Evolutionary conservation across 2,329 filamentous ascomycete genomes (phyloP).

Genomic region (Nothophaeocryptopus gaeumannii): DNA sequence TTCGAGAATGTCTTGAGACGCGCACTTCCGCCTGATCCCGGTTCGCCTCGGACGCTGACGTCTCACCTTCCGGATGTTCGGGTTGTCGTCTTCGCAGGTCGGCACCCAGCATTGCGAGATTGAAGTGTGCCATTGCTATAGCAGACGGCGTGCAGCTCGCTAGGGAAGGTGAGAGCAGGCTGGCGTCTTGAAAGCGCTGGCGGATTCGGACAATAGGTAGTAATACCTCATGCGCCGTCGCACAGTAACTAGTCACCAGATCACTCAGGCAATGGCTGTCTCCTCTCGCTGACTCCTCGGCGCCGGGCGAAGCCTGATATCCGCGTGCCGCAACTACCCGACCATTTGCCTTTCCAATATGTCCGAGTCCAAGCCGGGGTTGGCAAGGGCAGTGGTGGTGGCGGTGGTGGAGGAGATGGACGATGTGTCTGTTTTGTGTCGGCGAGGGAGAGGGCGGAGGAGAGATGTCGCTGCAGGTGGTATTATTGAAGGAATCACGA

Average conservation of each 20-base stretch:
- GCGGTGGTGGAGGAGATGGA: background rate
- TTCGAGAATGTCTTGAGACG: constrained; percentile 14
- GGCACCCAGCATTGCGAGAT: background rate
- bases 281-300: no score
- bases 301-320: no score
- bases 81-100: constrained; percentile 1
- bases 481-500: background rate
- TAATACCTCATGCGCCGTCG: no score
- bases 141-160: background rate
- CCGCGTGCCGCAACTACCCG: no score
- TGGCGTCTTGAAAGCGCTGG: no score
- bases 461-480: no score
- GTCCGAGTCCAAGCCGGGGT: no score
- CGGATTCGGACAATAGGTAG: no score
- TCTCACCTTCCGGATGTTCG: background rate
- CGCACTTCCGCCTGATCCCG: constrained; percentile 8
- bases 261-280: no score
- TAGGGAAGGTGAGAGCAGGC: no score
- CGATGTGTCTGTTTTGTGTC: background rate
- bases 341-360: no score
- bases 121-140: constrained; percentile 2
- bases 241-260: no score
- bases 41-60: background rate
- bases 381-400: background rate
- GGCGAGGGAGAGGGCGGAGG: background rate